Evolutionary conservation across 306 rosid species (phyloP), one percentile per base, ranked within the genome.

Genomic region (Castanospermum australe): DNA sequence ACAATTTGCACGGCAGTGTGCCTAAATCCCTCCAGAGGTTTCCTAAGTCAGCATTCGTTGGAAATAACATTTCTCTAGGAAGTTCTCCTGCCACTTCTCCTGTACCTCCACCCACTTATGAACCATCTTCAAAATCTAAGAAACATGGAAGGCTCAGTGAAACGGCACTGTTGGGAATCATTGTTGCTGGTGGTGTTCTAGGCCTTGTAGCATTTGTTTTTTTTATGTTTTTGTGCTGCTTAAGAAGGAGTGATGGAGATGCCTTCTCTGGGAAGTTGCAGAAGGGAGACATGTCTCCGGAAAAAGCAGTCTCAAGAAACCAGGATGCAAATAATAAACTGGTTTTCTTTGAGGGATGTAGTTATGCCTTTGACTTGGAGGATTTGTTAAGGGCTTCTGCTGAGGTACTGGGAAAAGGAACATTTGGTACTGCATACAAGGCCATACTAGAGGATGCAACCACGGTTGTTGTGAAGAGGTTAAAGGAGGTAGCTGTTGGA

Each of bases 281-380:
- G 67, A 94, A 92, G 85, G 97, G 97, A 18, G 84, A 28, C 36
- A 94, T 94, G 97, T 94, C 98, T 3, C 97, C 98, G 0, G 98
- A 93, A 59, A 93, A 93, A 57, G 86, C 84, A 47, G 89, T 93
- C 15, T 92, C 98, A 1, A 85, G 97, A 88, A 84, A 78, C 79
- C 92, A 87, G 79, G 97, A 92, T 82, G 97, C 96, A 12, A 85
- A 81, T 57, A 85, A 85, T 67, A 85, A 85, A 3, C 73, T 85
- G 47, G 44, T 47, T 64, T 84, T 84, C 85, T 84, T 84, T 50
- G 85, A 84, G 77, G 88, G 85, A 8, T 81, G 85, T 54, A 80
- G 42, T 72, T 84, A 84, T 81, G 85, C 85, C 0, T 84, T 84
- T 77, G 85, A 84, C 74, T 81, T 84, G 64, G 88, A 84, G 47